Percentiles rank a stretch among this genome's conserved stretches.
These are phyloP conservation scores for Pseudozyma flocculosa DNA, from an alignment of 1,284 basidiomycete genomes.

Conservation along the genomic window DNA sequence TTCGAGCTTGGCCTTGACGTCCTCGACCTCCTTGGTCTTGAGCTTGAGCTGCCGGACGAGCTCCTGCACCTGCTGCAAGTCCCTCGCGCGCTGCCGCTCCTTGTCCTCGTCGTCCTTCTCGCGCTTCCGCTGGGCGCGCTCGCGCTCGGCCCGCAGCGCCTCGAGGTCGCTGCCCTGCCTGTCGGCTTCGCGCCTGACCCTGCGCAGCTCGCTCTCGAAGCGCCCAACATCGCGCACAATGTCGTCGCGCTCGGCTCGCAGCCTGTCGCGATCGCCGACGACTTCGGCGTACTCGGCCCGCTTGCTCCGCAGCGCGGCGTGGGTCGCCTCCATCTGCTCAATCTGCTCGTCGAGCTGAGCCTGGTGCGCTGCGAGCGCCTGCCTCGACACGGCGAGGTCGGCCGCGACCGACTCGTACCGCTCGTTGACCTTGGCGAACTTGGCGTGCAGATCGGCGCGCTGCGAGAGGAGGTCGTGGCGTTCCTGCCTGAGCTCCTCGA, in stretches of 20 bases:
- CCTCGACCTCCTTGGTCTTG: slow-evolving; percentile 16
- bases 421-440: slow-evolving; percentile 28
- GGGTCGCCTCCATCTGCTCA: slow-evolving; percentile 32
- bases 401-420: slow-evolving; percentile 22
- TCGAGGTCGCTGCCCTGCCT: slow-evolving; percentile 38
- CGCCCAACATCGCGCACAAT: slow-evolving; percentile 38
- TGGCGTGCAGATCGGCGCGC: slow-evolving; percentile 25
- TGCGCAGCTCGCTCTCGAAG: slow-evolving; percentile 36
- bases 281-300: slow-evolving; percentile 23
- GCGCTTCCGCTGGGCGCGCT: slow-evolving; percentile 13
- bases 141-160: slow-evolving; percentile 21
- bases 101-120: slow-evolving; percentile 11
- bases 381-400: slow-evolving; percentile 22
- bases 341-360: slow-evolving; percentile 46
- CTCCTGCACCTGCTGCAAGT: slow-evolving; percentile 16
- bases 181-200: slow-evolving; percentile 29
- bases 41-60: slow-evolving; percentile 25
- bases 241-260: slow-evolving; percentile 26
- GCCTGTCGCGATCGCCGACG: slow-evolving; percentile 32
- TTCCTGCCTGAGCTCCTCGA: slow-evolving; percentile 28
- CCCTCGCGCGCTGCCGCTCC: slow-evolving; percentile 14
- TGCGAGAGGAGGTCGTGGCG: slow-evolving; percentile 28
- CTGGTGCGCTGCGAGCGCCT: slow-evolving; percentile 33
- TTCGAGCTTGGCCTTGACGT: slow-evolving; percentile 25
- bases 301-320: slow-evolving; percentile 24